Base-by-base conservation (phyloP, 441 rosid genomes). In the Bruguiera hainesii region DNA sequence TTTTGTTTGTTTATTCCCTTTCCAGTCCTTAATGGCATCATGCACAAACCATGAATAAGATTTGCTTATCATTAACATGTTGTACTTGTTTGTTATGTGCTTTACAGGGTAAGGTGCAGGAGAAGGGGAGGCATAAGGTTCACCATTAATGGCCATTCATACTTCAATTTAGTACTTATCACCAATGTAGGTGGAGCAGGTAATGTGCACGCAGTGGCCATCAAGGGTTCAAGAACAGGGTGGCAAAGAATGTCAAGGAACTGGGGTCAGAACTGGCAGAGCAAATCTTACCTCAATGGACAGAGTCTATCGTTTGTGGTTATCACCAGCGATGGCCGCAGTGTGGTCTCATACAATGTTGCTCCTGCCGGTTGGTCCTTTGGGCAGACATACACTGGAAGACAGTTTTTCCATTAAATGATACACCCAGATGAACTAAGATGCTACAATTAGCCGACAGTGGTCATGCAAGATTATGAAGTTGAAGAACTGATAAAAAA, bases 211-310 rank as follows among this genome's bases (percentile, higher is more conserved):
- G 50, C 83, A 11, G 82, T 70, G 19, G 37, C 82, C 55, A 56
- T 81, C 39, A 81, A 81, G 63, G 83, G 84, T 52, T 76, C 83
- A 42, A 75, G 73, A 53, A 75, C 82, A 5, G 69, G 73, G 18
- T 81, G 87, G 87, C 81, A 73, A 60, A 20, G 67, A 5, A 73
- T 79, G 87, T 78, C 81, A 5, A 73, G 81, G 57, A 83, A 83
- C 59, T 83, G 87, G 87, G 87, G 85, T 50, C 85, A 81, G 62
- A 81, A 83, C 51, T 83, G 87, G 87, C 87, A 83, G 68, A 76
- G 79, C 66, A 81, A 81, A 56, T 18, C 81, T 42, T 68, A 75
- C 67, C 83, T 83, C 19, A 67, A 77, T 52, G 87, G 82, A 42
- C 85, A 83, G 68, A 57, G 74, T 21, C 80, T 83, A 55, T 83